Conservation (phyloP, 164 flowering plant genomes). For the Macadamia tetraphylla region DNA sequence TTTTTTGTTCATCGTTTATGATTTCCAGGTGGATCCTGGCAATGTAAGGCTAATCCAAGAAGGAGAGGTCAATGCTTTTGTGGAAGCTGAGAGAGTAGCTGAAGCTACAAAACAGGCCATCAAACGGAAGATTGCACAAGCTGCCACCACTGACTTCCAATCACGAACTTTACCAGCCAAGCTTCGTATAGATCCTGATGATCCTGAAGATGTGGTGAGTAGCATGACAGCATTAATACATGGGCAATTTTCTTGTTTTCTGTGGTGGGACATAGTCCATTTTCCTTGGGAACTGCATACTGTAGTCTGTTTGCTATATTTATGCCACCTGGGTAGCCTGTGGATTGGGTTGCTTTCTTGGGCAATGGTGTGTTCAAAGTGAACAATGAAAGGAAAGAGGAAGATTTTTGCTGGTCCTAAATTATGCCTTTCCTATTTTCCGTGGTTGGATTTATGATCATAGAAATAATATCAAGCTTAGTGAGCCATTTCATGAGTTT, state of each 20-base stretch:
- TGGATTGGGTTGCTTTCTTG: no score
- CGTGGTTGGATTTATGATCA: no score
- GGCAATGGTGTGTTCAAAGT: no score
- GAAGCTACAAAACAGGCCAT: slow-evolving; percentile 94
- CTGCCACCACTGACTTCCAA: slow-evolving; percentile 62
- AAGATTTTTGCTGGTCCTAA: no score
- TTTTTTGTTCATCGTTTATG: slow-evolving; percentile 6
- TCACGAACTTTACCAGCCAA: slow-evolving; percentile 73
- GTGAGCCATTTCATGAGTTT: no score
- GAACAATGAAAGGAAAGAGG: no score
- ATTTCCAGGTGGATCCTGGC: slow-evolving; percentile 77
- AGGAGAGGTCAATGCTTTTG: slow-evolving; percentile 43
- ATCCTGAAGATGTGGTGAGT: slow-evolving; percentile 96
- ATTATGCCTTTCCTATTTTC: no score
- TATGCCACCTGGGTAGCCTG: no score
- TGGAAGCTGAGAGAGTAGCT: slow-evolving; percentile 91
- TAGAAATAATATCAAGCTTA: no score
- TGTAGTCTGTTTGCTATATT: no score
- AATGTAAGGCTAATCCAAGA: slow-evolving; percentile 69
- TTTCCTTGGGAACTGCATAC: neutral
- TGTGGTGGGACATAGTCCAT: neutral
- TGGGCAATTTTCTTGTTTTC: neutral
- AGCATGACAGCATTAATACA: neutral
- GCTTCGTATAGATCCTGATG: slow-evolving; percentile 80
- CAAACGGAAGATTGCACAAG: slow-evolving; percentile 86